Evolutionary conservation across 305 asterid genomes (phyloP), one percentile per base, ranked within the genome.

Genomic region (Fraxinus sp.): DNA sequence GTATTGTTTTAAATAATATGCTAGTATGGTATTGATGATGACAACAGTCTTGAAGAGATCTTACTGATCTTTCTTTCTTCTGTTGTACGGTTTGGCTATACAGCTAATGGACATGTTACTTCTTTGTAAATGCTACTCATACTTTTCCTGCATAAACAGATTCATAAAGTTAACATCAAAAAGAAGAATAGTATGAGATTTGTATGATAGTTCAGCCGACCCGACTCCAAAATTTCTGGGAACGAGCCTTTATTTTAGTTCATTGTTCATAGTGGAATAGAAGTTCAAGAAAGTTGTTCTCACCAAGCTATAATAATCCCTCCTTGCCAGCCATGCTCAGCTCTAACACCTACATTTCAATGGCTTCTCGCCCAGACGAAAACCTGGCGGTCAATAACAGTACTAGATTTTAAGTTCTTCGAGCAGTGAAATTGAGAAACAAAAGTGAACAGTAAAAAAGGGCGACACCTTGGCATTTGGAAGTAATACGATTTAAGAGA

Each of bases 391-490:
- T 88, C 74, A 76, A 77, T 35, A 30, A 35, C 44, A 70, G 39
- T 52, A 28, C 26, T 64, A 46, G 41, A 46, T 78, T 70, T 73
- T 33, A n/a, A 72, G 7, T 36, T 49, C 71, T 35, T 76, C 16
- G 16, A n/a, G 26, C 20, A 36, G 57, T 39, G n/a, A 37, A 33
- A 28, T 6, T 32, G 55, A 36, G 79, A 37, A 57, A 55, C 22
- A 24, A 16, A 70, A 0, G 9, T 14, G 1, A 36, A 74, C 24
- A 36, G 13, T 57, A 5, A 4, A 81, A 20, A 6, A 41, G 39
- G 32, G 14, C 1, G 62, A 39, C 86, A 93, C 99, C 98, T 94
- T 57, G 95, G 93, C 91, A 91, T 91, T 87, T 93, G 97, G 78
- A 90, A 84, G 88, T 86, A 88, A 80, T 96, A 91, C 7, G 98